These are phyloP conservation scores for Thymus mandschuricus DNA, from an alignment of 257 asterid genomes.

Conservation along the genomic window DNA sequence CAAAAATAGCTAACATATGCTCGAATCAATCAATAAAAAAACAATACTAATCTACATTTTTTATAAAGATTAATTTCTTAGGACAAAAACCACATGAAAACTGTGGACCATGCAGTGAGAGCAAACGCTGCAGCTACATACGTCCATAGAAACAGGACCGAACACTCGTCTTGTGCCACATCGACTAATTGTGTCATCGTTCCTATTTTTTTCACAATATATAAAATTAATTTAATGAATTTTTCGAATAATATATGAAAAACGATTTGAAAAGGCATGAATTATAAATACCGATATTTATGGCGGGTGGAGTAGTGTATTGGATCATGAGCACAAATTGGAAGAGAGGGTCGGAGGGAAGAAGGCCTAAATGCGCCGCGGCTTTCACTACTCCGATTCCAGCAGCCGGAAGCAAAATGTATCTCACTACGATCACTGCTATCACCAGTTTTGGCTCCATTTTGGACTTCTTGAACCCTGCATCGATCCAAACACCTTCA, in stretches of 20 bases:
- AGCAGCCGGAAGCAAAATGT: conserved; percentile 59
- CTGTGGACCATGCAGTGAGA: conserved; percentile 83
- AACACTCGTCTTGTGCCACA: conserved; percentile 92
- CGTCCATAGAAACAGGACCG: conserved; percentile 84
- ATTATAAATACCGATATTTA: conserved; percentile 61
- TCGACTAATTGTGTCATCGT: conserved; percentile 90
- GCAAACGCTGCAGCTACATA: conserved; percentile 75
- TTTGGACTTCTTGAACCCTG: conserved; percentile 67
- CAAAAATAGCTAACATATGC: neutral
- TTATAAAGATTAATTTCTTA: neutral
- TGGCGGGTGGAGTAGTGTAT: conserved; percentile 89
- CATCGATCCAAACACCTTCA: neutral
- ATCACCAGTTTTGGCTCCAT: conserved; percentile 44
- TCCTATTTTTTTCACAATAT: conserved; percentile 42
- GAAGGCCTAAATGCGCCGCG: conserved; percentile 70
- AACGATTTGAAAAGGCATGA: too few relatives aligned
- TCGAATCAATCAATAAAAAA: conserved; percentile 16
- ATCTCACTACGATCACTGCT: conserved; percentile 66
- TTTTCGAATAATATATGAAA: too few relatives aligned
- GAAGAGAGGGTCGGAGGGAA: conserved; percentile 82
- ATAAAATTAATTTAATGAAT: neutral
- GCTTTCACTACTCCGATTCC: conserved; percentile 72
- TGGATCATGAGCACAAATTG: conserved; percentile 85
- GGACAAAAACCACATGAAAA: conserved; percentile 88
- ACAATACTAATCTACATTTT: neutral